Base-by-base conservation (phyloP, 2,329 filamentous ascomycete genomes). In the Cercospora sp. region DNA sequence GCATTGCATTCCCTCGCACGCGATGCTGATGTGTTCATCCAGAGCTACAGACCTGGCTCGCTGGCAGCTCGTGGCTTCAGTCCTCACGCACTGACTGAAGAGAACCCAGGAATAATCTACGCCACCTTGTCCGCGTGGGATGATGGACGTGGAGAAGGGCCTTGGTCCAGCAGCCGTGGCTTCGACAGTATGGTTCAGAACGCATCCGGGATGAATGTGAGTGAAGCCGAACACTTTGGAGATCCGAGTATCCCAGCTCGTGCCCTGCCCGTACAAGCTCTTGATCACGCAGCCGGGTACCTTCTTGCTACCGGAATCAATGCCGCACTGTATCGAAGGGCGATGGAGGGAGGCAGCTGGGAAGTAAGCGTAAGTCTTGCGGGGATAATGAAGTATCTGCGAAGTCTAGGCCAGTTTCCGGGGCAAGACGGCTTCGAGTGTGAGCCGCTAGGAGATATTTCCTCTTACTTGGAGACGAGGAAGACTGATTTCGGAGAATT, bases 111-210 rank as follows among this genome's bases (percentile, higher is more conserved):
- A 1, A 78, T 88, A 12, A 79, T 88, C 28, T 77, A 81, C 5
- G 86, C 84, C 2, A 86, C 81, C 60, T 71, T 88, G 23, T 86
- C 84, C 0, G 85, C 86, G 0, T 88, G 84, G 67, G 85, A 85
- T 0, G 36, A 51, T 7, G 45, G 42, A n/a, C 4, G n/a, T 20
- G 78, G 81, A 0, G 65, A 75, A 0, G 85, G 85, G 0, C 83
- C 83, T 0, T 86, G 83, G 83, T 69, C 74, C 0, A 66, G 72
- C 0, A 77, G 82, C 2, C 79, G 86, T 2, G 86, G 86, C 0
- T 88, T 86, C 64, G 86, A 88, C 69, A 87, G 85, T 0, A 78
- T 85, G 3, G 82, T 86, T 0, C 86, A 88, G 74, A 85, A 85
- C 7, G 85, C 82, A 64, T 82, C 83, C 0, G 86, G 86, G 0